A percentile compares a stretch with the other conserved stretches of the same genome.
phyloP scores from a whole-genome alignment of 1,284 basidiomycete species.

The Cryptococcus wingfieldii region DNA sequence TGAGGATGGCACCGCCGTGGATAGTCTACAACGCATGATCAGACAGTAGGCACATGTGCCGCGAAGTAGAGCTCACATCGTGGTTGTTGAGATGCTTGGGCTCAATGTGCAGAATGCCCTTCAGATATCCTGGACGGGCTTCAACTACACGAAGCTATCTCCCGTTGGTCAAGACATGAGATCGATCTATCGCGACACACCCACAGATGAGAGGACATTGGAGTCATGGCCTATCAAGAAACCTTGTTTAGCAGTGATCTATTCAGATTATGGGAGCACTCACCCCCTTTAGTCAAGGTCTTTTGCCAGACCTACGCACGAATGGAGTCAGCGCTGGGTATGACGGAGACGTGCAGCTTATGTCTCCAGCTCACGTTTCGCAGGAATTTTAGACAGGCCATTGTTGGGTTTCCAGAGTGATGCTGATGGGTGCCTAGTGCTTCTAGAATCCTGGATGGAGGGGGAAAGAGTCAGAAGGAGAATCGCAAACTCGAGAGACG shows the following conservation, averaged over 20 bases:
- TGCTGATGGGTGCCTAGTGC: no score
- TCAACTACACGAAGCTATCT: conserved; percentile 26
- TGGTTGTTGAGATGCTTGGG: conserved; percentile 47
- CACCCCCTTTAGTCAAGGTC: conserved; percentile 39
- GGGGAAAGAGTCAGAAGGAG: no score
- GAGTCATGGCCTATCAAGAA: conserved; percentile 24
- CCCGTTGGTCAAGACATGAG: not conserved
- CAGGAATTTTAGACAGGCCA: conserved; percentile 22
- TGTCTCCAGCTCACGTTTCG: conserved; percentile 15
- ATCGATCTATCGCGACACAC: not conserved
- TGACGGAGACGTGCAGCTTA: not conserved
- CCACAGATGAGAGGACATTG: conserved; percentile 28
- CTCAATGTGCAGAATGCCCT: conserved; percentile 38
- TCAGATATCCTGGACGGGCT: conserved; percentile 42
- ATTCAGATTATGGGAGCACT: not conserved
- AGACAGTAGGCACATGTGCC: not conserved
- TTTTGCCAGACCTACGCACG: conserved; percentile 28
- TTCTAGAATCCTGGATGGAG: no score
- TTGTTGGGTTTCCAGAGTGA: not conserved
- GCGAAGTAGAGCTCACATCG: conserved; percentile 24
- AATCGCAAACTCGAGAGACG: no score
- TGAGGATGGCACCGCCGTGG: conserved; percentile 48
- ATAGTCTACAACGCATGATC: conserved; percentile 31
- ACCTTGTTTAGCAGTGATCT: not conserved
- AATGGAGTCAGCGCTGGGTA: not conserved